These are phyloP conservation scores for Kernera saxatilis DNA, from an alignment of 345 rosid species.

Conservation along the genomic window DNA sequence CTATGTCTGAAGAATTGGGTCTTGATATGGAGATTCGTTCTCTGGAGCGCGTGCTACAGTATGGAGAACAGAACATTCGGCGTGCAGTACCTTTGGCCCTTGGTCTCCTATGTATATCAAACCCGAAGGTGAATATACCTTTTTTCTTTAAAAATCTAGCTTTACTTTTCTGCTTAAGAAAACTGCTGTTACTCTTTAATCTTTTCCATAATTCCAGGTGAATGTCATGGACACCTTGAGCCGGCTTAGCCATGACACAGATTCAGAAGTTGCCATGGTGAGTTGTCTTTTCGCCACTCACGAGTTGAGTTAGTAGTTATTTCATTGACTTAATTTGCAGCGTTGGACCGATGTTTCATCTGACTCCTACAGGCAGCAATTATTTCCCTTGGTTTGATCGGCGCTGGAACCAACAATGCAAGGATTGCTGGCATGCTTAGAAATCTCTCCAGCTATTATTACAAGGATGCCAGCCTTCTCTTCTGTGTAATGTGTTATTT, in stretches of 20 bases:
- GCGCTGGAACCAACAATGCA: conserved; percentile 97
- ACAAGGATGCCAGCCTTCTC: conserved; percentile 82
- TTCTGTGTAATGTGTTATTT: conserved; percentile 63
- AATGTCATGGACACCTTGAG: conserved; percentile 95
- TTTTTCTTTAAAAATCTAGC: background rate
- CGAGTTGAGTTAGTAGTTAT: background rate
- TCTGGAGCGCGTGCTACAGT: conserved; percentile 86
- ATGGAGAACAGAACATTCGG: conserved; percentile 86
- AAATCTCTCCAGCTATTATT: conserved; percentile 88
- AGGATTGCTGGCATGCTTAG: conserved; percentile 97
- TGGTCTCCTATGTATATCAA: conserved; percentile 94
- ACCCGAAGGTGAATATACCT: conserved; percentile 67
- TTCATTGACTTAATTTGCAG: background rate
- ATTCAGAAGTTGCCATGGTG: conserved; percentile 97
- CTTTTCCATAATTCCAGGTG: conserved; percentile 43
- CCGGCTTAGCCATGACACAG: conserved; percentile 95
- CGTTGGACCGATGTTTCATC: conserved; percentile 13
- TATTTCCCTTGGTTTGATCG: conserved; percentile 87
- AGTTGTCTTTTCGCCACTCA: conserved; percentile 17
- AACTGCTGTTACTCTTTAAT: background rate
- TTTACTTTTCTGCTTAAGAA: background rate
- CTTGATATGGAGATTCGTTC: conserved; percentile 96
- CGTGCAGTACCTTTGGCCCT: conserved; percentile 96
- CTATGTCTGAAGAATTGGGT: conserved; percentile 98
- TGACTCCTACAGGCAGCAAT: conserved; percentile 67